Conservation (phyloP, 305 asterid genomes). For the Fraxinus albicans region DNA sequence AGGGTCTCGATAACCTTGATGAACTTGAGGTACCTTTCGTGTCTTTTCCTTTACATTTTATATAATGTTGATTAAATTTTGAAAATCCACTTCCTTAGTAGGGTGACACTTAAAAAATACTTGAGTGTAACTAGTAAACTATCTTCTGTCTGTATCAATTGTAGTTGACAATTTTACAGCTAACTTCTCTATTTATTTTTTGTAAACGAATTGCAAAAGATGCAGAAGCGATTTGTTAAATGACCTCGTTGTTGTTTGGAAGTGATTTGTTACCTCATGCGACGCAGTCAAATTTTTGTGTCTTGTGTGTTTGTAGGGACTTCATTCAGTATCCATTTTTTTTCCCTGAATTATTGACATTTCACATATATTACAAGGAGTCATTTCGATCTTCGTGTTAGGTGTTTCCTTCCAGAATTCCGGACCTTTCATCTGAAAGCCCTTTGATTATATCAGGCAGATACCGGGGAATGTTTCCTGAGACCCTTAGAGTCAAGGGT, state of each 20-base stretch:
- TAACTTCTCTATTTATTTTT: neutral
- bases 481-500: slow-evolving; percentile 56
- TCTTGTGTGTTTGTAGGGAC: neutral
- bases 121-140: neutral
- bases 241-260: neutral
- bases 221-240: neutral
- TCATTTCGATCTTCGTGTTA: slow-evolving; percentile 28
- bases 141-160: neutral
- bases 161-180: neutral
- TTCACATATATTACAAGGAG: slow-evolving; percentile 23
- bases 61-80: neutral
- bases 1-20: slow-evolving; percentile 58
- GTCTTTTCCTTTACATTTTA: slow-evolving; percentile 12
- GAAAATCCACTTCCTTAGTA: neutral
- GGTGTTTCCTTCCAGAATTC: slow-evolving; percentile 77
- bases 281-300: neutral
- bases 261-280: neutral
- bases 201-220: neutral
- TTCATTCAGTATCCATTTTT: neutral
- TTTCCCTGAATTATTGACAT: neutral
- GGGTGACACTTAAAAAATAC: neutral
- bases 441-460: slow-evolving; percentile 85
- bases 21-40: slow-evolving; percentile 64
- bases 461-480: slow-evolving; percentile 76
- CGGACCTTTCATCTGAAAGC: slow-evolving; percentile 78